phyloP scores from a whole-genome alignment of 2,329 filamentous ascomycete species.

The Cladophialophora yegresii region DNA sequence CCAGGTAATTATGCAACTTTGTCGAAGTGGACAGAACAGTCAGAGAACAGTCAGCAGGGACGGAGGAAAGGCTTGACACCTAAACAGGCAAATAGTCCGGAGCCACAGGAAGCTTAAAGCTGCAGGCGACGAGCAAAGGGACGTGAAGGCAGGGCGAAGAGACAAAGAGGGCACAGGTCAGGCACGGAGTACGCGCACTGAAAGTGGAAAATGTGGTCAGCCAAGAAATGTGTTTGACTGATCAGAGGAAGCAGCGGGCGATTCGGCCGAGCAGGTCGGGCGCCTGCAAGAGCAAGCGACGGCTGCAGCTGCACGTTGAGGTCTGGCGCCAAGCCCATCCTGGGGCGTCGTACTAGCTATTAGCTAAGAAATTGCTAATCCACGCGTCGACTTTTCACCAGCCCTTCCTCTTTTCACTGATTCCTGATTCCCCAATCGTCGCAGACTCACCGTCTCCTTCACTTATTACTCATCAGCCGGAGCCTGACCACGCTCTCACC shows the following conservation, averaged over 20 bases:
- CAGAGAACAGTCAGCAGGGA: constrained; percentile 20
- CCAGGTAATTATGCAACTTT: too few relatives aligned
- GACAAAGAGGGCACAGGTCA: too few relatives aligned
- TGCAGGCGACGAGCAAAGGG: background rate
- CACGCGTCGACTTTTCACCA: background rate
- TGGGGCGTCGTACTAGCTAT: background rate
- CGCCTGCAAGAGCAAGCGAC: background rate
- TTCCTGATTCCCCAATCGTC: constrained; percentile 1
- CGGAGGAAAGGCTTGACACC: background rate
- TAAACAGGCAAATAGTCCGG: constrained; percentile 22
- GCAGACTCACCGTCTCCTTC: background rate
- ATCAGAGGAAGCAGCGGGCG: background rate
- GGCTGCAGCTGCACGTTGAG: too few relatives aligned
- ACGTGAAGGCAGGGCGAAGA: background rate
- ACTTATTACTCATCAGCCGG: constrained; percentile 23
- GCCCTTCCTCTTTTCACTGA: background rate
- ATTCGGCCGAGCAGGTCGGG: background rate
- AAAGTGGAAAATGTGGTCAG: constrained; percentile 24
- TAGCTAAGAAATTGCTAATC: constrained; percentile 36
- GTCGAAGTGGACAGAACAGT: constrained; percentile 4
- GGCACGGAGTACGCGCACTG: background rate
- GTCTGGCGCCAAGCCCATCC: background rate
- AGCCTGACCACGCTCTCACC: constrained; percentile 9
- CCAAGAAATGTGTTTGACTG: constrained; percentile 4
- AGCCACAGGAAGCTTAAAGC: constrained; percentile 6